phyloP scores from a whole-genome alignment of 1,139 yeast species.

The Citeromyces siamensis region DNA sequence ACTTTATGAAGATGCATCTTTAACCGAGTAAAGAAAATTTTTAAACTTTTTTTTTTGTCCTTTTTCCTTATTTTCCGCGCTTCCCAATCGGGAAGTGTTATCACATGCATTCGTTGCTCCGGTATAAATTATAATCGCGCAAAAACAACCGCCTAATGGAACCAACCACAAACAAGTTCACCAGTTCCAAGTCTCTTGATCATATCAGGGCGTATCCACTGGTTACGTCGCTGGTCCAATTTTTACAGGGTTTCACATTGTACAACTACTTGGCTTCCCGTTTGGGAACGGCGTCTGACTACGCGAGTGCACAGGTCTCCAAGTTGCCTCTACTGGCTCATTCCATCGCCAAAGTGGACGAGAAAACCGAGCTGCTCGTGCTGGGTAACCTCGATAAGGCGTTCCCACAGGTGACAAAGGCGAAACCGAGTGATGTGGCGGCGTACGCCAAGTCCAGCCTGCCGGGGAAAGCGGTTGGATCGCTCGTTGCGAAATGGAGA shows the following conservation, averaged over 20 bases:
- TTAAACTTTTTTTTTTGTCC: no score
- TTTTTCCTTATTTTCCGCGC: no score
- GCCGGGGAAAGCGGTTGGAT: background rate
- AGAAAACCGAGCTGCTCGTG: constrained; percentile 5
- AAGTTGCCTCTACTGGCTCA: constrained; percentile 3
- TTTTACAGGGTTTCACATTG: constrained; percentile 5
- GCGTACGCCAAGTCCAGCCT: constrained; percentile 4
- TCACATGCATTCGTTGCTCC: no score
- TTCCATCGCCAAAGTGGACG: constrained; percentile 5
- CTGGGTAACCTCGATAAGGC: constrained; percentile 8
- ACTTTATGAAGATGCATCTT: no score
- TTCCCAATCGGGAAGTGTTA: no score
- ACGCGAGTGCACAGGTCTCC: background rate
- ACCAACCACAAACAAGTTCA: background rate
- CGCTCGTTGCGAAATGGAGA: background rate
- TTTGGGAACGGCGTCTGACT: background rate
- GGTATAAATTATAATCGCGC: no score
- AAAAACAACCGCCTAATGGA: no score
- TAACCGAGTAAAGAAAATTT: no score
- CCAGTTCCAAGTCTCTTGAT: constrained; percentile 5
- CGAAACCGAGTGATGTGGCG: constrained; percentile 2
- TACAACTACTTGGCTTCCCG: constrained; percentile 4
- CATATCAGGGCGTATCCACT: constrained; percentile 9
- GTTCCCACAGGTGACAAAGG: constrained; percentile 8
- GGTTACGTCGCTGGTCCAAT: constrained; percentile 5